Evolutionary conservation across 2,329 filamentous ascomycete species (phyloP).

Genomic region (Aureobasidium sp.): DNA sequence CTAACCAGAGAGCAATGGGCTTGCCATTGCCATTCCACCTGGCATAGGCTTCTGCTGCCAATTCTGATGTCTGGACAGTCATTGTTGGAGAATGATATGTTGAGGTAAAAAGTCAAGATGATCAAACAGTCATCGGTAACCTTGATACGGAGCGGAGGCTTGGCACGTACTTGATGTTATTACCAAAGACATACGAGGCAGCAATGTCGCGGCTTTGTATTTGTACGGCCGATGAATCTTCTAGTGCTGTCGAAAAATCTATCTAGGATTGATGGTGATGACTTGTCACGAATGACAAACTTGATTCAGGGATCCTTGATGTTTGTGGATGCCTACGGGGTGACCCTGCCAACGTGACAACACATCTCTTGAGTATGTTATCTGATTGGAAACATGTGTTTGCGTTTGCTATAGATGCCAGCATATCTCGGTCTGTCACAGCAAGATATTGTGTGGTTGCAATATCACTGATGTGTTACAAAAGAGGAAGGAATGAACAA

Average conservation of each 20-base stretch:
- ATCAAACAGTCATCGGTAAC: background rate
- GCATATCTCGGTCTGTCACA: no score
- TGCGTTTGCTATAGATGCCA: no score
- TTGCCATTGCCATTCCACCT: slow-evolving; percentile 4
- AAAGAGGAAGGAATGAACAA: no score
- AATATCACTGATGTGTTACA: no score
- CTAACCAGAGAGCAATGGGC: slow-evolving; percentile 45
- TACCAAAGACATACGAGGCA: background rate
- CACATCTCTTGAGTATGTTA: background rate
- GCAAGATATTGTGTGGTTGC: no score
- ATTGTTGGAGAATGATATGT: background rate
- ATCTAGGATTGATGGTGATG: no score
- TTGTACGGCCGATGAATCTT: no score
- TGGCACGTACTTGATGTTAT: background rate
- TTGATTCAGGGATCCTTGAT: background rate
- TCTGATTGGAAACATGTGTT: background rate
- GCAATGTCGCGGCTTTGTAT: background rate
- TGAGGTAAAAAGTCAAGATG: background rate
- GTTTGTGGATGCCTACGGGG: background rate
- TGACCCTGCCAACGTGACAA: background rate
- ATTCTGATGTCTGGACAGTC: background rate
- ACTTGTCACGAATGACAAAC: background rate
- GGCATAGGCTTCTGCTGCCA: background rate
- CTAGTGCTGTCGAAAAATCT: background rate
- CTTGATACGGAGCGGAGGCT: background rate